A percentile compares a stretch with the other conserved stretches of the same genome.
These are phyloP conservation scores for Fraxinus greggii DNA, from an alignment of 305 asterid genomes.

Conservation along the genomic window DNA sequence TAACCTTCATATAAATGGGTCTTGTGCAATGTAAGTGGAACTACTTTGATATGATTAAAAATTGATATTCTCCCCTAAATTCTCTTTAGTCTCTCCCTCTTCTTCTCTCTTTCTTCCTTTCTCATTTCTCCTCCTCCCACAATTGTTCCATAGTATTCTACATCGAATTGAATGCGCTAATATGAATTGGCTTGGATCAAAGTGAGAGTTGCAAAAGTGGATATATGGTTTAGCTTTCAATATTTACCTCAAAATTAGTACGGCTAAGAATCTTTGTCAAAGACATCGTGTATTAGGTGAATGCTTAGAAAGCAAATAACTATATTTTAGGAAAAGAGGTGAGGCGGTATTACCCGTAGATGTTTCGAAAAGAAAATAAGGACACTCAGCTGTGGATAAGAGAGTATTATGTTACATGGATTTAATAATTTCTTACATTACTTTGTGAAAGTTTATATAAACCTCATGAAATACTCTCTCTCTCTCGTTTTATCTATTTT, in stretches of 20 bases:
- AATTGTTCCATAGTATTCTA: not conserved
- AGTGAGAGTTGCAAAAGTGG: not conserved
- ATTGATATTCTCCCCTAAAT: not conserved
- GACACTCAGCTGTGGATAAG: not conserved
- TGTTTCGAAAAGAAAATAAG: not conserved
- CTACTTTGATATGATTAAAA: not conserved
- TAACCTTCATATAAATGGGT: not conserved
- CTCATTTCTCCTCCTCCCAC: not conserved
- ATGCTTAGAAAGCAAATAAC: not conserved
- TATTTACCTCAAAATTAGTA: not conserved
- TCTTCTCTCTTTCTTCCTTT: not conserved
- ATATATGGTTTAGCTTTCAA: not conserved
- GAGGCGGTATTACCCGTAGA: not conserved
- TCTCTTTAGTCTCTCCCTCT: not conserved
- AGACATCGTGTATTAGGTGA: not conserved
- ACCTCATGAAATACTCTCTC: constrained; percentile 17
- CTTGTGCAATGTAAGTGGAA: not conserved
- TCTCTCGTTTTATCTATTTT: constrained; percentile 10
- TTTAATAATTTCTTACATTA: constrained; percentile 7
- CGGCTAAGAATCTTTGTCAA: not conserved
- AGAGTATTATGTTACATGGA: constrained; percentile 11
- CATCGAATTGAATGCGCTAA: not conserved
- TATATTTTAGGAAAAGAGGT: not conserved
- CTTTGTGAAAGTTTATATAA: not conserved
- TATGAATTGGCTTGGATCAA: not conserved